Percentiles rank a stretch among this genome's conserved stretches.
These are phyloP conservation scores for Hypericum androsaemum DNA, from an alignment of 345 rosid species.

Conservation along the genomic window DNA sequence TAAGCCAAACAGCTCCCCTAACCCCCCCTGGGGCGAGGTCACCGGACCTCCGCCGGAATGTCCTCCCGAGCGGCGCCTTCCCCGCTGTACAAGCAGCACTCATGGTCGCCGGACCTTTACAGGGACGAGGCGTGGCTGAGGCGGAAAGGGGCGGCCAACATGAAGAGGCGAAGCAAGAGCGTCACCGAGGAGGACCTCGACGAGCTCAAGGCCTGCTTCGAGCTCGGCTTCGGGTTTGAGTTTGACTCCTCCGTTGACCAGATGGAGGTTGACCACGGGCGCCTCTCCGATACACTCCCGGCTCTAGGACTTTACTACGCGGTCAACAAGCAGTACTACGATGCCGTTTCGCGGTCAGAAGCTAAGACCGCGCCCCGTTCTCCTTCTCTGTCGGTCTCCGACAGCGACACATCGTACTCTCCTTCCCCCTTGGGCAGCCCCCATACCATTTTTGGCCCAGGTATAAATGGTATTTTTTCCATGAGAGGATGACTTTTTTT, in stretches of 20 bases:
- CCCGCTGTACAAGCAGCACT: conserved; percentile 58
- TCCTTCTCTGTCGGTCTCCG: conserved; percentile 36
- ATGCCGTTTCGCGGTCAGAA: conserved; percentile 29
- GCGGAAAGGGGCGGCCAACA: conserved; percentile 43
- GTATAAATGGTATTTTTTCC: conserved; percentile 21
- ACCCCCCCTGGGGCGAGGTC: conserved; percentile 5
- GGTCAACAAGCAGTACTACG: conserved; percentile 58
- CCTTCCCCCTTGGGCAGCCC: conserved; percentile 53
- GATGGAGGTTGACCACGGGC: conserved; percentile 38
- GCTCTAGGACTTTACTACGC: conserved; percentile 75
- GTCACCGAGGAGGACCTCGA: conserved; percentile 85
- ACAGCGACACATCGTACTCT: conserved; percentile 24
- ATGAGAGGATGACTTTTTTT: no score
- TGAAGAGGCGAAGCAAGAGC: conserved; percentile 53
- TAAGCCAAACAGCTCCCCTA: neutral
- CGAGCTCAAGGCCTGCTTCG: conserved; percentile 84
- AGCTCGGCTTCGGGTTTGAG: conserved; percentile 77
- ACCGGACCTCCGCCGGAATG: neutral
- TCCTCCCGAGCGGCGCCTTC: conserved; percentile 9
- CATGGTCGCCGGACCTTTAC: conserved; percentile 82
- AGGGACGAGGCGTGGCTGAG: conserved; percentile 83
- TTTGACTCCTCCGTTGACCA: conserved; percentile 28
- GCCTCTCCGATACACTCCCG: conserved; percentile 71
- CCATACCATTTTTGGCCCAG: conserved; percentile 37
- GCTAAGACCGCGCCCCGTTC: conserved; percentile 6